Base-by-base conservation (phyloP, 805 yeast genomes). In the Monosporozyma yasuniensis region DNA sequence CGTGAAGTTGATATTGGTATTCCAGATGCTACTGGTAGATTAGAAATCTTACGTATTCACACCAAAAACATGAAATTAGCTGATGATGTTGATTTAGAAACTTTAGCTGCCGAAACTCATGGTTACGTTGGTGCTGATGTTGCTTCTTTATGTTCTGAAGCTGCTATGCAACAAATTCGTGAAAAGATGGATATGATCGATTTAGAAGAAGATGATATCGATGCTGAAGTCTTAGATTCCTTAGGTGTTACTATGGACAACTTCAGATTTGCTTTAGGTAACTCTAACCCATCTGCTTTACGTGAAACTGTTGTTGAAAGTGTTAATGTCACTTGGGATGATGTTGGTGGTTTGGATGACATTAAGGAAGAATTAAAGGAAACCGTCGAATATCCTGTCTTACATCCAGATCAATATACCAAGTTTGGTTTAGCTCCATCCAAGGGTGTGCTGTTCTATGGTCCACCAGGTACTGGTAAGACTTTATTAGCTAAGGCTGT, bases 391-490 rank as follows among this genome's bases (percentile, higher is more conserved):
- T 93, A 93, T 69, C 99, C 99, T 38, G 99, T 93, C 48, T 76
- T 91, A 68, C 98, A 93, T 72, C 98, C 99, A 71, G 99, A 93
- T 66, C 96, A 91, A 77, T 93, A 88, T 74, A 87, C 95, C 71
- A 95, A 93, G 75, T 93, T 93, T 66, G 99, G 99, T 57, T 80
- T 93, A 68, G 83, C 98, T 9, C 99, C 99, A 49, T 83, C 99
- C 39, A 90, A 91, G 73, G 99, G 99, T 75, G 99, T 93, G 58
- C 77, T 93, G 68, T 93, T 93, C 78, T 93, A 86, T 69, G 99
- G 99, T 61, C 99, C 99, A 48, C 99, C 99, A 53, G 99, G 99
- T 86, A 93, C 98, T 53, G 99, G 99, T 89, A 93, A 93, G 75
- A 93, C 99, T 3, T 75, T 93, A 65, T 78, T 93, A 63, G 99